Conservation (phyloP, 2,329 filamentous ascomycete species). For the Neofusicoccum umdonicola region DNA sequence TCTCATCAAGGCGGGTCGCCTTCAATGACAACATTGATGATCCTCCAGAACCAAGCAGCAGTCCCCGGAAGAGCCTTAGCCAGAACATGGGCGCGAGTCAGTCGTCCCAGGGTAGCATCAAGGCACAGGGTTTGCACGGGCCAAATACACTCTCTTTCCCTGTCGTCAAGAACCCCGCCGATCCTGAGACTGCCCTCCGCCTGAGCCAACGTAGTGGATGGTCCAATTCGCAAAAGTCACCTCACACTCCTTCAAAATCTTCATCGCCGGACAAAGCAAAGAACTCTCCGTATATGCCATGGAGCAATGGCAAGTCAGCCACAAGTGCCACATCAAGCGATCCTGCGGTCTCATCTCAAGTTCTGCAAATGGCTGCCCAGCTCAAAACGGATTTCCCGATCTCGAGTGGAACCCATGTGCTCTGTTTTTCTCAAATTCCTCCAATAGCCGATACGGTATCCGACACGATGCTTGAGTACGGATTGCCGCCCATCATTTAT, state of each 20-base stretch:
- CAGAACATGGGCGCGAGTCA: slow-evolving; percentile 22
- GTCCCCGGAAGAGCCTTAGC: slow-evolving; percentile 7
- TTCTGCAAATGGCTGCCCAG: slow-evolving; percentile 22
- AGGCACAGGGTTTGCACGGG: slow-evolving; percentile 35
- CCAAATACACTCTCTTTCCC: slow-evolving; percentile 61
- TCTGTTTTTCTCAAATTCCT: slow-evolving; percentile 40
- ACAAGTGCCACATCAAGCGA: slow-evolving; percentile 21
- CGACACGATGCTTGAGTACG: slow-evolving; percentile 56
- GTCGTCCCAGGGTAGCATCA: slow-evolving; percentile 41
- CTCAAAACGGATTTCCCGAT: slow-evolving; percentile 23
- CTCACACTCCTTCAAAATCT: neutral
- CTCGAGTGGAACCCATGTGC: slow-evolving; percentile 21
- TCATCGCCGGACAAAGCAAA: neutral
- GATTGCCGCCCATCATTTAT: slow-evolving; percentile 69
- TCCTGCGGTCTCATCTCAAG: slow-evolving; percentile 23
- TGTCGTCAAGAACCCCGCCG: slow-evolving; percentile 73
- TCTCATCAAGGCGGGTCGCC: neutral
- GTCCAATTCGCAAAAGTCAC: slow-evolving; percentile 44
- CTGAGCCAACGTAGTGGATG: slow-evolving; percentile 63
- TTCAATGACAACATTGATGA: slow-evolving; percentile 1
- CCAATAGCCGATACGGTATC: slow-evolving; percentile 48
- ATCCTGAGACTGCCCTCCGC: slow-evolving; percentile 60
- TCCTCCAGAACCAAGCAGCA: neutral
- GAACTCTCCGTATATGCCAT: slow-evolving; percentile 27
- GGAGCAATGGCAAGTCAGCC: slow-evolving; percentile 30